Evolutionary conservation across 352 stramenopile genomes (phyloP).

Genomic region (Phytopythium cucurbitacearum): DNA sequence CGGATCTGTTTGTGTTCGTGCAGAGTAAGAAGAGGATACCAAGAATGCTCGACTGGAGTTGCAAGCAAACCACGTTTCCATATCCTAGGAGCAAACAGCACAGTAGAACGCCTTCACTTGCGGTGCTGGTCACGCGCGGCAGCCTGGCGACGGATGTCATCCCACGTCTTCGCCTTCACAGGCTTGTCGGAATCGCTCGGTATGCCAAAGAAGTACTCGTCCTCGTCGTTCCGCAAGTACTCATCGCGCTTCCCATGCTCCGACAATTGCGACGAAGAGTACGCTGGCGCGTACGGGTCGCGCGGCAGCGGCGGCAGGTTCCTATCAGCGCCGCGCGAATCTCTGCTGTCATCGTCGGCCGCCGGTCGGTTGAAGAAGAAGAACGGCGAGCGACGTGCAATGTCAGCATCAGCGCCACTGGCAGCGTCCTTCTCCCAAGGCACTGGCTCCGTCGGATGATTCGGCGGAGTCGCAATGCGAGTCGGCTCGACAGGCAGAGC

Average conservation of each 20-base stretch:
- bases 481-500: too few relatives aligned
- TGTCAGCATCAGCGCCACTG: conserved; percentile 15
- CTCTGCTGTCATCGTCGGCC: neutral
- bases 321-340: conserved; percentile 7
- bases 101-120: conserved; percentile 26
- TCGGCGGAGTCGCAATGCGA: too few relatives aligned
- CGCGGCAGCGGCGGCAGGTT: conserved; percentile 27
- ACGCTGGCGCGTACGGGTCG: conserved; percentile 27
- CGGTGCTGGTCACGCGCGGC: conserved; percentile 18
- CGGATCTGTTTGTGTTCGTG: too few relatives aligned
- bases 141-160: conserved; percentile 66
- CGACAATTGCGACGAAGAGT: conserved; percentile 11
- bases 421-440: conserved; percentile 15
- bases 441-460: too few relatives aligned
- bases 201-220: conserved; percentile 46
- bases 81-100: too few relatives aligned
- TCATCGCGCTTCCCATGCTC: conserved; percentile 7
- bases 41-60: too few relatives aligned
- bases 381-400: conserved; percentile 34
- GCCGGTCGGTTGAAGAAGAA: conserved; percentile 33
- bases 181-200: conserved; percentile 15
- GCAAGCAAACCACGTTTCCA: too few relatives aligned
- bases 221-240: conserved; percentile 32
- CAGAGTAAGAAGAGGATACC: too few relatives aligned
- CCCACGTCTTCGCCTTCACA: conserved; percentile 60